Base-by-base conservation (phyloP, 2,329 filamentous ascomycete genomes). In the Clarireedia homoeocarpa region DNA sequence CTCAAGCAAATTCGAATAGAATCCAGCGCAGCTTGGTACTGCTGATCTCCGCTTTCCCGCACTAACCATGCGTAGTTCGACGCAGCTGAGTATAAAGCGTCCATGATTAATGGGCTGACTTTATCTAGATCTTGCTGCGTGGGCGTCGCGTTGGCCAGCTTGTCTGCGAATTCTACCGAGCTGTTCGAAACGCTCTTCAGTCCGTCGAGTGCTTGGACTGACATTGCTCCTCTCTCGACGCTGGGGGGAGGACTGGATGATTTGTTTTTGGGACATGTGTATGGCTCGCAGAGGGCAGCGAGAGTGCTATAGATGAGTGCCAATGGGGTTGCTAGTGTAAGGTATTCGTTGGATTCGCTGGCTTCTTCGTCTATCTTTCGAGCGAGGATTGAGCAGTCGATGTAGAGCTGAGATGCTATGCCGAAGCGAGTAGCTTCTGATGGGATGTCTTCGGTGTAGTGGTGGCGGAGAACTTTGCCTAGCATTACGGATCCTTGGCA, bases 401-500 rank as follows among this genome's bases (percentile, higher is more conserved):
- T 23, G 53, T 67, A 65, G 10, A 70, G 60, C 23, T 65, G 59
- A 10, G 60, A 61, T 14, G 66, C 68, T 6, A 59, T 39, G 24
- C 36, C 45, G 42, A 64, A 67, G 10, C 56, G 59, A 6, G 55
- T 51, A 38, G 56, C 60, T 53, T 67, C 66, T 23, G 60, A 57
- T 3, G 55, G 45, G n/a, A 58, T 30, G 4, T 53, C 53, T 14
- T 62, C 60, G 3, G 51, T 61, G 20, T 65, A 62, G 52, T 67
- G 61, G 60, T 74, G 70, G 5, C 50, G 51, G 9, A 72, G 60
- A n/a, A 70, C 66, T 55, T 67, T 66, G 40, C 68, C 69, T 23
- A 72, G 51, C 48, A 73, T 65, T 20, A 72, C 63, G 20, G 66
- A 67, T 20, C 68, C 66, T 63, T 75, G 72, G 52, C 71, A 73